Evolutionary conservation across 768 basidiomycete species (phyloP).

Genomic region (Coprinellus aureogranulatus): DNA sequence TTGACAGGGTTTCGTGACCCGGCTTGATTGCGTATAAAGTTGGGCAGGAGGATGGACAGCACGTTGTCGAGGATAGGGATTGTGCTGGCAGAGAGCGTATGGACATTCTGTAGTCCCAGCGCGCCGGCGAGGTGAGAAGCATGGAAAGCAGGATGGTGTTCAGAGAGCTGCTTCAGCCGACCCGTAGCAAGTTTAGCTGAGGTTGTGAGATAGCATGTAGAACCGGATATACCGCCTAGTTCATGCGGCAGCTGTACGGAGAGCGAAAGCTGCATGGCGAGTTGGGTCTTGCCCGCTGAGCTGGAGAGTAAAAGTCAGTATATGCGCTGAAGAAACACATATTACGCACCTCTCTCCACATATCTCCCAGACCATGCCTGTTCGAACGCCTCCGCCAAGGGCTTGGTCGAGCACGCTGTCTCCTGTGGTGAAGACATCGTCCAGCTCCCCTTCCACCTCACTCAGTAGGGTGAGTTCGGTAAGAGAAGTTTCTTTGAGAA

Average conservation of each 20-base stretch:
- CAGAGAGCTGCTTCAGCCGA: constrained; percentile 65
- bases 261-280: constrained; percentile 81
- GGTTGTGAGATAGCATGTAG: constrained; percentile 76
- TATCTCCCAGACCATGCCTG: constrained; percentile 84
- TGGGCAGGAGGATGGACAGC: constrained; percentile 53
- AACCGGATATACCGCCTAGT: constrained; percentile 60
- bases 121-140: constrained; percentile 33
- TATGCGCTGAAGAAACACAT: neutral
- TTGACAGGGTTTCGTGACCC: constrained; percentile 56
- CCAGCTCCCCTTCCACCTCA: constrained; percentile 7
- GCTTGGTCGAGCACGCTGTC: constrained; percentile 64
- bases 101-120: constrained; percentile 50
- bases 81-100: constrained; percentile 58
- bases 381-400: constrained; percentile 76
- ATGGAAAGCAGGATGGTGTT: constrained; percentile 37
- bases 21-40: constrained; percentile 39
- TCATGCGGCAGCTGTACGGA: constrained; percentile 66
- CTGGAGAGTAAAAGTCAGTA: constrained; percentile 37
- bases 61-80: constrained; percentile 54
- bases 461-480: neutral
- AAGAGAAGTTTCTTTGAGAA: neutral
- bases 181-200: constrained; percentile 65
- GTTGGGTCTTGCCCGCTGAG: constrained; percentile 91
- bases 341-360: constrained; percentile 79
- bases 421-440: constrained; percentile 67